These are phyloP conservation scores for Metrosideros polymorpha DNA, from an alignment of 441 rosid genomes.

Conservation along the genomic window DNA sequence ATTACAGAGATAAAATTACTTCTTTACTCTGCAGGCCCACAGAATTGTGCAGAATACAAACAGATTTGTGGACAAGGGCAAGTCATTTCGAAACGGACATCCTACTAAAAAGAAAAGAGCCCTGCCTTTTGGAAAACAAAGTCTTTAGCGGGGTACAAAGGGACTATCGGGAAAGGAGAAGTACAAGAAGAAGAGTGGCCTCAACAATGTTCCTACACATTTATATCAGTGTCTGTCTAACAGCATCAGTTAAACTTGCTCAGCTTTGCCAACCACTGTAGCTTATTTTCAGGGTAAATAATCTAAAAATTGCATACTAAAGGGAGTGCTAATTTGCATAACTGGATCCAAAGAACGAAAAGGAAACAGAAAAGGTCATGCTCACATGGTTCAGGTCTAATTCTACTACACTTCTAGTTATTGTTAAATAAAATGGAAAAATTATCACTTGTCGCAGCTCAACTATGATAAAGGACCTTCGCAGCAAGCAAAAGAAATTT, in stretches of 20 bases:
- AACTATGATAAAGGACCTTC: neutral
- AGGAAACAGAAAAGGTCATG: neutral
- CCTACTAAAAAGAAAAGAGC: neutral
- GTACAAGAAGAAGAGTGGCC: neutral
- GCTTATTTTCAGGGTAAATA: neutral
- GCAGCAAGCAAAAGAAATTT: neutral
- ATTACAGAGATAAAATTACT: neutral
- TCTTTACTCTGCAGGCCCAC: neutral
- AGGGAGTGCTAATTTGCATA: neutral
- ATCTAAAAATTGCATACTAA: neutral
- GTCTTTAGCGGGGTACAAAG: neutral
- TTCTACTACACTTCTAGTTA: neutral
- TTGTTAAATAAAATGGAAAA: neutral
- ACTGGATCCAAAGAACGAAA: neutral
- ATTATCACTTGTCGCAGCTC: neutral
- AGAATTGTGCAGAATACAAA: neutral
- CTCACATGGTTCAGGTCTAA: neutral
- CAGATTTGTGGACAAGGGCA: neutral
- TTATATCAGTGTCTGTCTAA: neutral
- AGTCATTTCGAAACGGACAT: neutral
- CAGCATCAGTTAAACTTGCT: neutral
- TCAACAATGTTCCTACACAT: neutral
- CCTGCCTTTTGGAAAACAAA: neutral
- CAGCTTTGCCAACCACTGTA: neutral
- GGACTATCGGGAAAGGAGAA: neutral